Conservation (phyloP, 192 early-diverging fungal species). For the Backusella tuberculispora region DNA sequence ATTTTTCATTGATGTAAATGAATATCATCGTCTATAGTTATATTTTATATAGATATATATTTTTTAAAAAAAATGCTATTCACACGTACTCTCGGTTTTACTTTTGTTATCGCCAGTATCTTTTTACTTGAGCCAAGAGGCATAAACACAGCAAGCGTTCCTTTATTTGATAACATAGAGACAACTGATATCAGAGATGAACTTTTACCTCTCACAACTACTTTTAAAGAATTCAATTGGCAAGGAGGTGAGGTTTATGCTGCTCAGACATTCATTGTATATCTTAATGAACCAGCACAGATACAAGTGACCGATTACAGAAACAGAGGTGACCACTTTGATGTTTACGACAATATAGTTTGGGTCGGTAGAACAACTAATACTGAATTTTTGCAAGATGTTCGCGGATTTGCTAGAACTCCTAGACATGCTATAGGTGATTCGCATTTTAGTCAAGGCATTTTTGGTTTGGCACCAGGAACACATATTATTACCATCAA, state of each 20-base stretch:
- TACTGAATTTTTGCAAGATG: not conserved
- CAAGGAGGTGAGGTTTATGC: not conserved
- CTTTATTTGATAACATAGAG: not conserved
- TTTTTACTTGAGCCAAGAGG: not conserved
- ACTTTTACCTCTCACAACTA: not conserved
- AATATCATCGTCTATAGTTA: too few species aligned
- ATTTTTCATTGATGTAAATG: not conserved
- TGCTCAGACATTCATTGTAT: not conserved
- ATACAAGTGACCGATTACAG: conserved; percentile 2
- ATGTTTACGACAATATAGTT: not conserved
- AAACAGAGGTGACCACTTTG: not conserved
- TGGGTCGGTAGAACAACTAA: conserved; percentile 1
- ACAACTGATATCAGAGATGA: not conserved
- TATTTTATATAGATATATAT: too few species aligned
- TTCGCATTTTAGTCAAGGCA: not conserved
- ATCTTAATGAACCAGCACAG: not conserved
- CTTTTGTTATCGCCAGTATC: not conserved
- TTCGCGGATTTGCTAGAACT: not conserved
- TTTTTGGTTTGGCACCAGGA: not conserved
- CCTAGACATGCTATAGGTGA: not conserved
- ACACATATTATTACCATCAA: not conserved
- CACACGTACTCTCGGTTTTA: not conserved
- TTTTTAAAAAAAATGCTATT: not conserved
- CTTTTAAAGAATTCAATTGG: conserved; percentile 6
- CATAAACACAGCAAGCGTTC: not conserved